phyloP scores from a whole-genome alignment of 129 eudicot genomes.

The Erigeron canadensis region DNA sequence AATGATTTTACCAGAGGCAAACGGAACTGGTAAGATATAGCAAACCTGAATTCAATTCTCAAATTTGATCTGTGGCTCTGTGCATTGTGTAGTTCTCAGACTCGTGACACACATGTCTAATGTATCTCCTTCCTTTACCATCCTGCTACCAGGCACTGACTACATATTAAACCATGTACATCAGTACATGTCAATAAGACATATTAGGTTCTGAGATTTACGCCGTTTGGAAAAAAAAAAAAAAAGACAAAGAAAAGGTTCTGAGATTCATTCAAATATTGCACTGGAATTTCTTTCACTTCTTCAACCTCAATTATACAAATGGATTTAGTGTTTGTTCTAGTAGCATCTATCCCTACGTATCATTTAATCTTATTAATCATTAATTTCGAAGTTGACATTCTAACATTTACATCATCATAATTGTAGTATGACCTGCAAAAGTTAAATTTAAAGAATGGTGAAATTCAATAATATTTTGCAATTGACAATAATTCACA shows the following conservation, averaged over 20 bases:
- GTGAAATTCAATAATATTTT: not conserved
- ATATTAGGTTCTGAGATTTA: too few species aligned
- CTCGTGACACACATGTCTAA: too few species aligned
- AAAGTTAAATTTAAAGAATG: constrained; percentile 15
- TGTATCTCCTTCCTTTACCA: not conserved
- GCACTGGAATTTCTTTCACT: too few species aligned
- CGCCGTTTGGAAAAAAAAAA: too few species aligned
- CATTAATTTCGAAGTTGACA: not conserved
- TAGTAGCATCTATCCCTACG: not conserved
- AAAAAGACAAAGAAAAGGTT: too few species aligned
- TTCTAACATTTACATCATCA: not conserved
- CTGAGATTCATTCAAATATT: too few species aligned
- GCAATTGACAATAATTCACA: not conserved
- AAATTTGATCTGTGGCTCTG: constrained; percentile 4
- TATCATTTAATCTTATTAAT: not conserved
- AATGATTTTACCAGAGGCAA: constrained; percentile 64
- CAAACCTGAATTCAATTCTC: not conserved
- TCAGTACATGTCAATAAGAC: not conserved
- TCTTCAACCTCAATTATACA: too few species aligned
- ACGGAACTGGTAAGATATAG: constrained; percentile 59
- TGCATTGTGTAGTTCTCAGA: not conserved
- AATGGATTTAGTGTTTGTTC: too few species aligned
- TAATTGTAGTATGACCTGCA: constrained; percentile 11
- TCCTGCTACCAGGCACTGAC: not conserved
- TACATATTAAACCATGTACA: not conserved